Evolutionary conservation across 139 green algal species (phyloP), one percentile per base, ranked within the genome.

Genomic region (Raphidocelis subcapitata): DNA sequence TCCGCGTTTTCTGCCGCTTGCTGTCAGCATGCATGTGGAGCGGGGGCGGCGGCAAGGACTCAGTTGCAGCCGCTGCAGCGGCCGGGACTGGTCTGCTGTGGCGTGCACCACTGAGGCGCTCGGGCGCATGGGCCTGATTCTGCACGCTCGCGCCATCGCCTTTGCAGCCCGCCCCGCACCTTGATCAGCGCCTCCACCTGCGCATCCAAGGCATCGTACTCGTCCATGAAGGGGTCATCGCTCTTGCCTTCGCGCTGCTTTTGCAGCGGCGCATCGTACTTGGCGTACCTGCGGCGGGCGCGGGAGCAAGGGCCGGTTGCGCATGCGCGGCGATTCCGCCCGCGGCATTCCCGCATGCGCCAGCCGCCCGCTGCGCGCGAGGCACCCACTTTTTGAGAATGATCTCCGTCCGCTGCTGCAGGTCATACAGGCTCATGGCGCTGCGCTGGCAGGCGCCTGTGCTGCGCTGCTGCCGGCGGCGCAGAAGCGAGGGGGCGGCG

Each of bases 171-270:
- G 32, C 3, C 24, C 36, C 81, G n/a, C 72, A 95, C 90, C 82
- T 88, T 73, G 3, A 84, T 84, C 20, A 94, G 71, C 46, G 88
- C 85, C 29, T 91, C 85, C 2, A 93, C 66, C 56, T 83, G 77
- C 14, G 85, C 76, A 16, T 88, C 59, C 32, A 95, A 61, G 23
- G 84, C 66, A 16, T 83, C 68, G 31, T 89, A 89, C 61, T 89
- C 83, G 14, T 94, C 88, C 52, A 69, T 72, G 64, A 93, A 95
- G 0, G 85, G 76, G 49, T 95, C 90, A 21, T 84, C 77, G 15
- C 79, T 77, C 64, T 86, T 92, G 8, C 62, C 76, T 4, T 72
- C 65, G 1, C 68, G 60, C 16, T 73, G 46, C 23, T 72, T 70
- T 1, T 62, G 73, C 54, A 86, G 82, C 41, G 69, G 67, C 14